Evolutionary conservation across 1,284 basidiomycete species (phyloP).

Genomic region (Sutorius eximius): DNA sequence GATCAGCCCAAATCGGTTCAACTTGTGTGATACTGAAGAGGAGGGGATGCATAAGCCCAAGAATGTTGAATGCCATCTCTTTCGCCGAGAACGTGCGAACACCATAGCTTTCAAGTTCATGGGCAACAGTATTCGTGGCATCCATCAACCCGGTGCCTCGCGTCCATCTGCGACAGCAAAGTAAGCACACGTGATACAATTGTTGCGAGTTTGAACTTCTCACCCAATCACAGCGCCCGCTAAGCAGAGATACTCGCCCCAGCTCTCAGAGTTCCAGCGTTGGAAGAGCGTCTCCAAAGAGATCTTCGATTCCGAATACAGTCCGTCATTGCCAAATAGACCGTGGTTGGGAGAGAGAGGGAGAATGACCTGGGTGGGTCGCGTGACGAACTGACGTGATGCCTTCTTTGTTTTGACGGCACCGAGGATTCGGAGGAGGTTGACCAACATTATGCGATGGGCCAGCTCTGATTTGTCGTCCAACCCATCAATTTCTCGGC

Average conservation of each 20-base stretch:
- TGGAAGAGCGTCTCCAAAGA: constrained; percentile 97
- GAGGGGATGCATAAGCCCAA: constrained; percentile 98
- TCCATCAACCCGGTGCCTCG: constrained; percentile 98
- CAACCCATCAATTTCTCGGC: constrained; percentile 94
- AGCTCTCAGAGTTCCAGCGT: constrained; percentile 96
- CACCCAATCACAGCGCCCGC: constrained; percentile 98
- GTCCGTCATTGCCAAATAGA: constrained; percentile 95
- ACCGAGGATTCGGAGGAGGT: constrained; percentile 92
- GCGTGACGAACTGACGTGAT: constrained; percentile 91
- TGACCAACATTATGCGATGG: constrained; percentile 95
- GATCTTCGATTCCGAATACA: constrained; percentile 99
- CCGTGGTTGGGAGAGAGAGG: constrained; percentile 98
- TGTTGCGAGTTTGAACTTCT: constrained; percentile 10
- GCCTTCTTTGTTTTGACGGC: constrained; percentile 99
- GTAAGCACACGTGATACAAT: constrained; percentile 10
- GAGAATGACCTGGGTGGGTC: constrained; percentile 96
- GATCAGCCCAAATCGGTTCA: constrained; percentile 97
- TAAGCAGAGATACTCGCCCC: constrained; percentile 98
- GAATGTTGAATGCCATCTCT: constrained; percentile 99
- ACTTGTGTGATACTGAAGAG: constrained; percentile 99
- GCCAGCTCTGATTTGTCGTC: constrained; percentile 98
- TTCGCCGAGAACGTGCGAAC: constrained; percentile 98
- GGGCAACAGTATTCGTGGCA: constrained; percentile 92
- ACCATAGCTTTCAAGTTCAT: constrained; percentile 91
- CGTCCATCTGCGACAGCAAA: constrained; percentile 68